These are phyloP conservation scores for Cucurbita ficifolia DNA, from an alignment of 306 rosid species.

Conservation along the genomic window DNA sequence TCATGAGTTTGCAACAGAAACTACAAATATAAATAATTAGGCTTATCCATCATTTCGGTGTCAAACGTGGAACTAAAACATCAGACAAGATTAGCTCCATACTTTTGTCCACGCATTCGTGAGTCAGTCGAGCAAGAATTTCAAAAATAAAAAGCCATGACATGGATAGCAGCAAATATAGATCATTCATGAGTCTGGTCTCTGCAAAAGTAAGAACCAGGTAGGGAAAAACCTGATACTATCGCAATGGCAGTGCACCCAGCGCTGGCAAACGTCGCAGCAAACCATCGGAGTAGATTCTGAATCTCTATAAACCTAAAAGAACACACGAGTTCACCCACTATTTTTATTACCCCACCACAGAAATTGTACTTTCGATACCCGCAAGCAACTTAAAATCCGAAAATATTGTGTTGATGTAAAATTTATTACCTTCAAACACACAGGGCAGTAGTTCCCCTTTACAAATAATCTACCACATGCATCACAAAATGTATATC, in stretches of 20 bases:
- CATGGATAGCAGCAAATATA: not conserved
- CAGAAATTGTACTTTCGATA: not conserved
- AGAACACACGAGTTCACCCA: constrained; percentile 13
- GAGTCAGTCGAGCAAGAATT: not conserved
- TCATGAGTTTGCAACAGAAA: not conserved
- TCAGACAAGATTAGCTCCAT: not conserved
- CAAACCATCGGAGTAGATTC: constrained; percentile 99
- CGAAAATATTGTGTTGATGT: not conserved
- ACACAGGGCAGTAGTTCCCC: constrained; percentile 97
- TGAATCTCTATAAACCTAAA: constrained; percentile 96
- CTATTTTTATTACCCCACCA: not conserved
- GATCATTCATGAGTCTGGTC: not conserved
- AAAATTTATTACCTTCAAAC: constrained; percentile 61
- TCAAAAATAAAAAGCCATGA: not conserved
- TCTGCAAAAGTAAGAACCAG: not conserved
- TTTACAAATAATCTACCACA: constrained; percentile 95
- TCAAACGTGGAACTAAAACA: not conserved
- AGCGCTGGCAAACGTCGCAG: constrained; percentile 93
- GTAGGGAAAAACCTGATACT: constrained; percentile 55
- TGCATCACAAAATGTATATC: constrained; percentile 96
- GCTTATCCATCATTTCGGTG: not conserved
- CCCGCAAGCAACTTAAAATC: not conserved
- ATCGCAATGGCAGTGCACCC: constrained; percentile 99
- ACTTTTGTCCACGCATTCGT: not conserved
- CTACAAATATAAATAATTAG: not conserved